Conservation (phyloP, 169 alveolate genomes). For the Plasmodium malariae region DNA sequence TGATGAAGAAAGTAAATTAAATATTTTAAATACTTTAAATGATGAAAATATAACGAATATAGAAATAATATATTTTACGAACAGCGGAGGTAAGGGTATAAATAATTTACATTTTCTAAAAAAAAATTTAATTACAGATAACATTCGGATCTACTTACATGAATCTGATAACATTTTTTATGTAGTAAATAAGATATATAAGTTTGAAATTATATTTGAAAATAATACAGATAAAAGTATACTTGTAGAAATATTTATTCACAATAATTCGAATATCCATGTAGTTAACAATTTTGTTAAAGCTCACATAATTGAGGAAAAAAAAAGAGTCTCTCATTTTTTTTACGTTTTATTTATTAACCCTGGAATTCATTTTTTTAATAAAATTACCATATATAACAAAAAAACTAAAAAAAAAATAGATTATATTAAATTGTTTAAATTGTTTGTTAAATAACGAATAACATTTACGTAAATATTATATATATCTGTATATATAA, state of each 20-base stretch:
- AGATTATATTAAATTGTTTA: slow-evolving; percentile 49
- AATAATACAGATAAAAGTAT: slow-evolving; percentile 53
- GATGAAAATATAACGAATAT: slow-evolving; percentile 63
- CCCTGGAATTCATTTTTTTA: slow-evolving; percentile 72
- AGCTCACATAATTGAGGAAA: slow-evolving; percentile 46
- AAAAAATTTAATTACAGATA: slow-evolving; percentile 41
- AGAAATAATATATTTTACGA: slow-evolving; percentile 60
- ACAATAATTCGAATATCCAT: slow-evolving; percentile 58
- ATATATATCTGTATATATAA: not conserved
- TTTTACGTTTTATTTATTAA: slow-evolving; percentile 69
- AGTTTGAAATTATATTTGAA: slow-evolving; percentile 71
- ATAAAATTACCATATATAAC: slow-evolving; percentile 68
- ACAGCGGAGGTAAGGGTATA: slow-evolving; percentile 56
- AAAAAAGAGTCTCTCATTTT: slow-evolving; percentile 63
- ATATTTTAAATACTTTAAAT: slow-evolving; percentile 24
- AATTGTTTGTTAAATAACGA: slow-evolving; percentile 43
- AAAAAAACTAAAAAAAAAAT: slow-evolving; percentile 55
- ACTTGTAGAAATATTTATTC: slow-evolving; percentile 46
- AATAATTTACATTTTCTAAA: slow-evolving; percentile 61
- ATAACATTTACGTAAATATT: not conserved
- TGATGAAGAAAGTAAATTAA: slow-evolving; percentile 64
- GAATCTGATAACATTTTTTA: slow-evolving; percentile 27
- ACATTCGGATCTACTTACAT: slow-evolving; percentile 45
- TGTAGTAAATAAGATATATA: slow-evolving; percentile 47
- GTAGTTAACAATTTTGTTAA: slow-evolving; percentile 69